Evolutionary conservation across 148 eudicot species (phyloP).

Genomic region (Nyssa sinensis): DNA sequence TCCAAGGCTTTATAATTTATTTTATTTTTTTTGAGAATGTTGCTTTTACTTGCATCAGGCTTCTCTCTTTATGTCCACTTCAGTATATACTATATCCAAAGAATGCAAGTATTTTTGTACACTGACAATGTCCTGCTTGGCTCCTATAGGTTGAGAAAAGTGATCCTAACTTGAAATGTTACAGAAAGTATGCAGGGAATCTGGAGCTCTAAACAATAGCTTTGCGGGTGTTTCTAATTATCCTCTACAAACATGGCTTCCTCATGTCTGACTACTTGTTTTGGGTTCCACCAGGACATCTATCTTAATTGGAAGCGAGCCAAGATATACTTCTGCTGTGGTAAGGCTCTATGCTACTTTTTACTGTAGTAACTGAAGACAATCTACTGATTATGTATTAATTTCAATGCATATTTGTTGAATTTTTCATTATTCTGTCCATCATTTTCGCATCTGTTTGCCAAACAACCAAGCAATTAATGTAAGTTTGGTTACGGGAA

Average conservation of each 20-base stretch:
- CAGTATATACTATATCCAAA: too few relatives aligned
- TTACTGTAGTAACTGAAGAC: not conserved
- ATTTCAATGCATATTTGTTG: slow-evolving; percentile 25
- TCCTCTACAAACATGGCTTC: not conserved
- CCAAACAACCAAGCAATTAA: not conserved
- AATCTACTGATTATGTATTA: not conserved
- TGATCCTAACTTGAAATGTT: slow-evolving; percentile 45
- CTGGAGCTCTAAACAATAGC: slow-evolving; percentile 39
- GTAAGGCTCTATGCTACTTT: slow-evolving; percentile 20
- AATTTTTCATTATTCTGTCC: slow-evolving; percentile 30
- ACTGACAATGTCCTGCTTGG: not conserved
- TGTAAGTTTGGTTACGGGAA: too few relatives aligned
- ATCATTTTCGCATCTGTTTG: slow-evolving; percentile 24
- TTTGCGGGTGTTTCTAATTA: slow-evolving; percentile 5
- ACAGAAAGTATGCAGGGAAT: slow-evolving; percentile 42
- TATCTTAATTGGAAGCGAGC: slow-evolving; percentile 20
- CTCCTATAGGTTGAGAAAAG: slow-evolving; percentile 32
- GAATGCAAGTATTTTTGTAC: too few relatives aligned
- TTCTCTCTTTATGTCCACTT: too few relatives aligned
- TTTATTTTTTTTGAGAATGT: too few relatives aligned
- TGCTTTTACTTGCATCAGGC: not conserved
- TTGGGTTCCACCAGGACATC: slow-evolving; percentile 26
- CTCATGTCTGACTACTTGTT: not conserved
- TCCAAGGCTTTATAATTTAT: too few relatives aligned
- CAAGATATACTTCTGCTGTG: slow-evolving; percentile 22